Evolutionary conservation across 148 eudicot species (phyloP), one percentile per base, ranked within the genome.

Genomic region (Nepenthes mirabilis): DNA sequence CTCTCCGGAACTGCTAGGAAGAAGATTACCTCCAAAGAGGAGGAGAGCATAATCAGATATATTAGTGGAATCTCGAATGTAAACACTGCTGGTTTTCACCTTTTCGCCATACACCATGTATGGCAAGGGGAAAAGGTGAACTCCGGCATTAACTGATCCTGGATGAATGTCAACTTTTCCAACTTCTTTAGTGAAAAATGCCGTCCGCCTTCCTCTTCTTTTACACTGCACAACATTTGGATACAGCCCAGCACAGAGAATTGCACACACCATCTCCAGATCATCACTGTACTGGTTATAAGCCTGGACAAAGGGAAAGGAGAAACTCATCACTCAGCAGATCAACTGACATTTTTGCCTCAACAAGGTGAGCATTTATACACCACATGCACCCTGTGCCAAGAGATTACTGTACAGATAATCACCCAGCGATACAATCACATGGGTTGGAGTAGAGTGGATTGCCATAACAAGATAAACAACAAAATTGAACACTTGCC

Each of bases 221-320:
- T 93, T 93, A 73, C 99, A 89, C 67, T 93, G 99, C 69, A 86
- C 96, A 48, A 93, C 96, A 73, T 93, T 93, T 11, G 99, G 99
- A 77, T 93, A 93, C 68, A 93, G 96, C 43, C 99, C 99, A 68
- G 96, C 99, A 77, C 96, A 93, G n/a, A 93, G 99, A 61, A 93
- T 73, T 4, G 99, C 95, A 63, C 79, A 82, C 35, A 93, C 85
- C 99, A 88, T 89, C 82, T 93, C 99, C 75, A 89, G 60, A 68
- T 93, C 96, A 52, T 76, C 63, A 58, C 99, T 84, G 64, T 82
- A 86, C 60, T 80, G 80, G 75, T 93, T 89, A 73, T 93, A 88
- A 34, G 72, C 87, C 99, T 93, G 91, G 1, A 54, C 34, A 52
- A 47, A 11, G 2, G 9, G 14, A n/a, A 23, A 60, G 54, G 2